phyloP scores from a whole-genome alignment of 768 basidiomycete genomes.

The Tulasnella sp. region DNA sequence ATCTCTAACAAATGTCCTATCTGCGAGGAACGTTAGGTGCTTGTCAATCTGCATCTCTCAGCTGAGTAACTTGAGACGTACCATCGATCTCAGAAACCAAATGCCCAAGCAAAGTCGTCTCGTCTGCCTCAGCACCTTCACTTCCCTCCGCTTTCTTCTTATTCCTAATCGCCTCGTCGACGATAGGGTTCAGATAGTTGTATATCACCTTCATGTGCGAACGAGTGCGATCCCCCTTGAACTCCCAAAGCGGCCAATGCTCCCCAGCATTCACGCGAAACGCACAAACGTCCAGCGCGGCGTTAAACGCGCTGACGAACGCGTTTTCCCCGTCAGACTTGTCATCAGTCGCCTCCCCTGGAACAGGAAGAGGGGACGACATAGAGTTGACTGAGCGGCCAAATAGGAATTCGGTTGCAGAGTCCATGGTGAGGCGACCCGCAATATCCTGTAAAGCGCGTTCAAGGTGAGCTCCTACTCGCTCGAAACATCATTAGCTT shows the following conservation, averaged over 20 bases:
- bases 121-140: conserved; percentile 30
- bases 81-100: conserved; percentile 54
- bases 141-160: conserved; percentile 26
- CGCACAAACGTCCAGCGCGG: neutral
- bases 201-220: conserved; percentile 36
- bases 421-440: conserved; percentile 53
- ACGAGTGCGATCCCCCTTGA: conserved; percentile 32
- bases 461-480: neutral
- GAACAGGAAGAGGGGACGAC: conserved; percentile 27
- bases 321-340: conserved; percentile 21
- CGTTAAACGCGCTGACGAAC: neutral
- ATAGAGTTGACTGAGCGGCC: conserved; percentile 47
- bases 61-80: too few species aligned
- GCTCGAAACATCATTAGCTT: neutral
- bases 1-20: too few species aligned
- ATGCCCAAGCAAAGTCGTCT: conserved; percentile 55
- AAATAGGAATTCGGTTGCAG: conserved; percentile 55
- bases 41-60: too few species aligned
- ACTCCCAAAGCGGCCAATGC: conserved; percentile 34
- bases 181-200: conserved; percentile 49
- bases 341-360: conserved; percentile 21
- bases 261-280: neutral
- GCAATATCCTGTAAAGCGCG: conserved; percentile 33
- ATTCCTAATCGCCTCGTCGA: conserved; percentile 35
- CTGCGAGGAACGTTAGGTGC: too few species aligned